These are phyloP conservation scores for Epichloe sylvatica DNA, from an alignment of 2,329 filamentous ascomycete species.

Conservation along the genomic window DNA sequence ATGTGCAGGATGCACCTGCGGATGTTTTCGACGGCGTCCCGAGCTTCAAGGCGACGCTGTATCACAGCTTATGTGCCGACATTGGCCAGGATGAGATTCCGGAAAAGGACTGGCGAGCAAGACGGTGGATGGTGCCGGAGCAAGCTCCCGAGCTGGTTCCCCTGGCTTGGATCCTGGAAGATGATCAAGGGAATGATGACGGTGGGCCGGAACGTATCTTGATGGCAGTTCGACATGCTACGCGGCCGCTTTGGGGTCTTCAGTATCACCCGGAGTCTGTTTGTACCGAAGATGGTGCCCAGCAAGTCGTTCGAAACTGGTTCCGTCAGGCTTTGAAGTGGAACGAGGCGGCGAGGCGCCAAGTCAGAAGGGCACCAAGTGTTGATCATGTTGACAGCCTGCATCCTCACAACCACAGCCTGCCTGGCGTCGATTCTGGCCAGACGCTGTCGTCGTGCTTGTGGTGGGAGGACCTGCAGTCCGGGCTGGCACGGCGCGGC, in stretches of 20 bases:
- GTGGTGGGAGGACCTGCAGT: constrained; percentile 14
- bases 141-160: constrained; percentile 33
- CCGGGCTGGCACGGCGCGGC: constrained; percentile 16
- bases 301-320: constrained; percentile 58
- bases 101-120: constrained; percentile 21
- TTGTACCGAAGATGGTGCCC: constrained; percentile 59
- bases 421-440: constrained; percentile 9
- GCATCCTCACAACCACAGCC: constrained; percentile 8
- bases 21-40: constrained; percentile 54
- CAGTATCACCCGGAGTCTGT: constrained; percentile 88
- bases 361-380: constrained; percentile 1
- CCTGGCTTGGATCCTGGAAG: constrained; percentile 46
- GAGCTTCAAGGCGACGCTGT: constrained; percentile 57
- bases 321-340: constrained; percentile 51
- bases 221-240: constrained; percentile 61
- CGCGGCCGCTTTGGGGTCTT: constrained; percentile 68
- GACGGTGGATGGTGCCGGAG: constrained; percentile 26
- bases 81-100: constrained; percentile 32
- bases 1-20: constrained; percentile 22
- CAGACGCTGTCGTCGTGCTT: constrained; percentile 9
- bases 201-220: constrained; percentile 39
- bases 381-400: constrained; percentile 10
- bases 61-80: constrained; percentile 51
- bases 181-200: constrained; percentile 13
- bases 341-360: constrained; percentile 28